phyloP scores from a whole-genome alignment of 139 green algal genomes.

The Picochlorum sp. region DNA sequence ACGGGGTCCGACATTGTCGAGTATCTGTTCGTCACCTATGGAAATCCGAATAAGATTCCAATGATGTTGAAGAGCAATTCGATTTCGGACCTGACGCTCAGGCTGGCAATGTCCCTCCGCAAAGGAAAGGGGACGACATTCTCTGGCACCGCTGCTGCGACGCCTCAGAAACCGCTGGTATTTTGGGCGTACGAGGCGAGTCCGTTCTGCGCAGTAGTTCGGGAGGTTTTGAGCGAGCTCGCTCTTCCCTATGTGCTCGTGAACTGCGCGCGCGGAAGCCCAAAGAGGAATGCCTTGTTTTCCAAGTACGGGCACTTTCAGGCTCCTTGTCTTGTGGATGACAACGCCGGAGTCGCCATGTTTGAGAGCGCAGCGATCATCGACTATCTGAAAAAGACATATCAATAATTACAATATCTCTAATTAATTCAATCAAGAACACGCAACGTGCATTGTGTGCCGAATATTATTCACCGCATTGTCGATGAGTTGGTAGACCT shows the following conservation, averaged over 20 bases:
- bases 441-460: neutral
- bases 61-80: neutral
- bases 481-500: conserved; percentile 17
- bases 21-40: conserved; percentile 83
- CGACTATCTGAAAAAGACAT: conserved; percentile 20
- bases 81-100: conserved; percentile 19
- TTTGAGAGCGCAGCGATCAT: conserved; percentile 80
- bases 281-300: conserved; percentile 71
- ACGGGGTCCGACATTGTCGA: conserved; percentile 74
- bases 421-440: neutral
- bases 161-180: conserved; percentile 44
- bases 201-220: conserved; percentile 36
- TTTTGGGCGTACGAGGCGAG: conserved; percentile 57
- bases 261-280: conserved; percentile 48
- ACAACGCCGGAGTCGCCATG: conserved; percentile 78
- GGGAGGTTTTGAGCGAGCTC: conserved; percentile 33
- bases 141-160: conserved; percentile 8
- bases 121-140: conserved; percentile 18
- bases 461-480: conserved; percentile 12
- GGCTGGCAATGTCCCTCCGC: conserved; percentile 38
- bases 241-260: conserved; percentile 24
- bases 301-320: conserved; percentile 63
- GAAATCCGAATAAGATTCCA: conserved; percentile 26
- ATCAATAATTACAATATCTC: neutral
- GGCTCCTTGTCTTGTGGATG: conserved; percentile 55